Evolutionary conservation across 1,284 basidiomycete genomes (phyloP).

Genomic region (Ustilago lituana): DNA sequence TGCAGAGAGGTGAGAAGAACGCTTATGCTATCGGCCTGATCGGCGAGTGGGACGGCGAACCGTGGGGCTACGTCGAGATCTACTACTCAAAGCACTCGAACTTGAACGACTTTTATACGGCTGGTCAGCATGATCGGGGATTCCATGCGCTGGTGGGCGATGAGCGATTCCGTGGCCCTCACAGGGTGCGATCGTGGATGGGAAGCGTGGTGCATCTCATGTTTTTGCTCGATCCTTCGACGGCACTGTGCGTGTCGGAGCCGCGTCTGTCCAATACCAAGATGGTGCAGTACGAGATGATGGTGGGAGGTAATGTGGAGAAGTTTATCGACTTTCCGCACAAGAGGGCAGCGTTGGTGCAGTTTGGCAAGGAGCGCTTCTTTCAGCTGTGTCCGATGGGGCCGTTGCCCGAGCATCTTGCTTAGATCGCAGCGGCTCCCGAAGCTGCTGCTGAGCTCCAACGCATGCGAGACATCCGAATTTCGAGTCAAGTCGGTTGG

Average conservation of each 20-base stretch:
- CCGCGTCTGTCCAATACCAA: conserved; percentile 60
- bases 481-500: no score
- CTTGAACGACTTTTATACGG: conserved; percentile 48
- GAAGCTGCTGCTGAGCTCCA: no score
- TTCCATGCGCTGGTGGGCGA: conserved; percentile 65
- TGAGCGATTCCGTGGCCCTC: conserved; percentile 58
- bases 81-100: conserved; percentile 57
- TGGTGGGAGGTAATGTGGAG: conserved; percentile 64
- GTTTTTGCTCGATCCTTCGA: conserved; percentile 58
- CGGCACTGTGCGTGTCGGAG: conserved; percentile 55
- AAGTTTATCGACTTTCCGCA: conserved; percentile 62
- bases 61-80: conserved; percentile 64
- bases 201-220: conserved; percentile 60
- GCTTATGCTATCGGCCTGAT: conserved; percentile 51
- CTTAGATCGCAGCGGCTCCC: conserved; percentile 2
- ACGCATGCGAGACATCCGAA: no score
- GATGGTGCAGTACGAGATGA: conserved; percentile 63
- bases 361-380: conserved; percentile 57
- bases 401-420: conserved; percentile 36
- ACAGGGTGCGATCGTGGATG: conserved; percentile 64
- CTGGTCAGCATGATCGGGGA: conserved; percentile 54
- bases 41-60: conserved; percentile 62
- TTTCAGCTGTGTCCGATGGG: conserved; percentile 63
- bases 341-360: conserved; percentile 62
- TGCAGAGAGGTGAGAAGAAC: conserved; percentile 43